Conservation (phyloP, 2,329 filamentous ascomycete genomes). For the Colletotrichum tabaci region DNA sequence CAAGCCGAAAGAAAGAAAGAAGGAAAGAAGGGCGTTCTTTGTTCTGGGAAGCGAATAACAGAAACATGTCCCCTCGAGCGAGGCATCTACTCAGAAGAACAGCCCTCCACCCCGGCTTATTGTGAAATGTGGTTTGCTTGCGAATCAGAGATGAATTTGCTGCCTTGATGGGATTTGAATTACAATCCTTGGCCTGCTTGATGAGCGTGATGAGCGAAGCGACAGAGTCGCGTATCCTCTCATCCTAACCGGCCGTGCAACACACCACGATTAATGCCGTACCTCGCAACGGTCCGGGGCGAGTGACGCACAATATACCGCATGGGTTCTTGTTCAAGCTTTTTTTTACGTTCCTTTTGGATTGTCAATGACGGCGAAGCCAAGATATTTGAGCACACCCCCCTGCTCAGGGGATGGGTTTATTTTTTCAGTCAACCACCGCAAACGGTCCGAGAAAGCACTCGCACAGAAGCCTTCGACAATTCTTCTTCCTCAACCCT, state of each 20-base stretch:
- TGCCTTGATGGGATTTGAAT: background rate
- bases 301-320: background rate
- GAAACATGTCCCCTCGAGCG: background rate
- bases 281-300: background rate
- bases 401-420: background rate
- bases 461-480: background rate
- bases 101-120: background rate
- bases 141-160: background rate
- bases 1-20: background rate
- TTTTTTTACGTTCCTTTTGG: constrained; percentile 12
- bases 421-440: constrained; percentile 10
- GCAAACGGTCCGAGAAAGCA: background rate
- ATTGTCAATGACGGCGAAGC: constrained; percentile 9
- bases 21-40: background rate
- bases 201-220: background rate
- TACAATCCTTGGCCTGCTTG: background rate
- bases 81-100: background rate
- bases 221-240: too few relatives aligned
- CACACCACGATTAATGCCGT: background rate
- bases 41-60: constrained; percentile 11
- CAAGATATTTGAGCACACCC: background rate
- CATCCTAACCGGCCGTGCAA: too few relatives aligned
- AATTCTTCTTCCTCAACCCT: background rate
- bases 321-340: background rate
- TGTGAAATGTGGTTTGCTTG: background rate